Conservation (phyloP, 257 asterid genomes). For the Solanum chiquidenum region DNA sequence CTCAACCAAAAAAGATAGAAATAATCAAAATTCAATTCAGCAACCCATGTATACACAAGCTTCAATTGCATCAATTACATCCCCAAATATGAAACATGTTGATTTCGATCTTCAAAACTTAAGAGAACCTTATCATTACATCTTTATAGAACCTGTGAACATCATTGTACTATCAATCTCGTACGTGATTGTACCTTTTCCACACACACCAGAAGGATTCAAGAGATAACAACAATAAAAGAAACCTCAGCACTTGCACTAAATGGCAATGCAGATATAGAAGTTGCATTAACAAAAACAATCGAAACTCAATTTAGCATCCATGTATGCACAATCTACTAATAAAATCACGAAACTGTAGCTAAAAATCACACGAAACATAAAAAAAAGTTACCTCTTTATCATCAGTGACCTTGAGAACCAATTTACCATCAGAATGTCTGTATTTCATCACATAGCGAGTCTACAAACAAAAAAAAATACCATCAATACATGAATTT, state of each 20-base stretch:
- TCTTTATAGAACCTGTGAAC: not conserved
- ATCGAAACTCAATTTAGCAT: not conserved
- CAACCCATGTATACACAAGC: not conserved
- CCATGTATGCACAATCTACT: not conserved
- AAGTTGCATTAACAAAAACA: not conserved
- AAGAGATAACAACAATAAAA: not conserved
- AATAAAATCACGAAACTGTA: not conserved
- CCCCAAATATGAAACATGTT: not conserved
- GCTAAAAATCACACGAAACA: not conserved
- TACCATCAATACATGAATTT: not conserved
- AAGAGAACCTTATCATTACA: not conserved
- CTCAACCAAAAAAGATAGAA: not conserved
- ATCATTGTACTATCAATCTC: not conserved
- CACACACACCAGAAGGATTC: not conserved
- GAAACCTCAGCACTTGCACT: not conserved
- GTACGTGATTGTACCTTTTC: not conserved
- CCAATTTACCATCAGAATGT: constrained; percentile 81
- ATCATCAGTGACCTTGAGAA: constrained; percentile 84
- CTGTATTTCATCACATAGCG: constrained; percentile 82
- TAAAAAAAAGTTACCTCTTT: constrained; percentile 34
- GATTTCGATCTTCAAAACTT: not conserved
- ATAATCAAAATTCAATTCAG: not conserved
- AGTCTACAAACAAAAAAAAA: constrained; percentile 31
- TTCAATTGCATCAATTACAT: not conserved
- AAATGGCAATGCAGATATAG: not conserved